Conservation (phyloP, 805 yeast species). For the Candida namnaoensis region DNA sequence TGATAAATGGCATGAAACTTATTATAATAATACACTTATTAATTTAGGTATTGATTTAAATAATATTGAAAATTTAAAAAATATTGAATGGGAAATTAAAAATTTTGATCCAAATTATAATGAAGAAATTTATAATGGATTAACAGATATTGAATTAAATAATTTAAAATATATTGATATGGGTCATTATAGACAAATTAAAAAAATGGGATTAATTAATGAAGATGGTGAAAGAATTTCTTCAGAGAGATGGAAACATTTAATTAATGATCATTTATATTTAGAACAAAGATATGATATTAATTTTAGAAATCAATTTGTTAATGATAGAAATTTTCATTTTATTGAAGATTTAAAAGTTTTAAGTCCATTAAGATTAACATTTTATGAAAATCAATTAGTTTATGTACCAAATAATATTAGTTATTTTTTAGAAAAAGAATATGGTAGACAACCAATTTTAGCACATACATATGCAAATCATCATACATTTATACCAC, state of each 20-base stretch:
- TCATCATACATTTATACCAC: conserved; percentile 38
- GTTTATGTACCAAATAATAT: conserved; percentile 46
- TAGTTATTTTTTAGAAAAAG: conserved; percentile 32
- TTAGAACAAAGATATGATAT: conserved; percentile 25
- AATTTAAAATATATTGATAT: neutral
- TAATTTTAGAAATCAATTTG: conserved; percentile 23
- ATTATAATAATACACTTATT: neutral
- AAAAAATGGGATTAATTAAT: no score
- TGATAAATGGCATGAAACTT: neutral
- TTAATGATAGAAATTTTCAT: conserved; percentile 56
- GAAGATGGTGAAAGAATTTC: neutral
- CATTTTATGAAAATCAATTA: conserved; percentile 52
- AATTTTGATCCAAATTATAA: neutral
- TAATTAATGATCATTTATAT: conserved; percentile 1
- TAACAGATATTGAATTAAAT: neutral
- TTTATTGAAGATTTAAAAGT: conserved; percentile 33
- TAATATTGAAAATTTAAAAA: neutral
- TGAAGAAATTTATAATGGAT: neutral
- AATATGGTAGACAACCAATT: conserved; percentile 34
- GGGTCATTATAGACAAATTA: neutral
- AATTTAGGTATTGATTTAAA: conserved; percentile 3
- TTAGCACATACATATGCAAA: conserved; percentile 23
- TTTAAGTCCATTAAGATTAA: conserved; percentile 36
- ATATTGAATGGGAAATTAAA: neutral
- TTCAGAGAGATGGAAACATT: neutral